Base-by-base conservation (phyloP, 2,329 filamentous ascomycete genomes). In the Aspergillus neotritici region DNA sequence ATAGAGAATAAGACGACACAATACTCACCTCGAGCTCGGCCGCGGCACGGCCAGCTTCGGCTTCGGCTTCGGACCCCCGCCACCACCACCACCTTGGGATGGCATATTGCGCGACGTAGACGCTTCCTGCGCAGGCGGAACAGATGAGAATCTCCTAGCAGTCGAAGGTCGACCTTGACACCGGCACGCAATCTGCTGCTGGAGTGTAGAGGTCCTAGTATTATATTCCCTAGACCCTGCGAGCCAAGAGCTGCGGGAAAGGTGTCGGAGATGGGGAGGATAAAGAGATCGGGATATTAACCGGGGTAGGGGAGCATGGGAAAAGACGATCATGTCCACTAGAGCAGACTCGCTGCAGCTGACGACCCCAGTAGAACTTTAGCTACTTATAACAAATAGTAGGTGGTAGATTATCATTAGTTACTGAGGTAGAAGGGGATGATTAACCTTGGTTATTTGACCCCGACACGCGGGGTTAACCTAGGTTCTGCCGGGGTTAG, bases 1-100 rank as follows among this genome's bases (percentile, higher is more conserved):
- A 6, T 33, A 11, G 25, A 25, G 6, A n/a, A n/a, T 21, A 21
- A 29, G 8, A 29, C 11, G 25, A 17, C 32, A 46, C 34, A n/a
- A n/a, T n/a, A 39, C 60, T 43, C 63, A 79, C 79, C 78, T 82
- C 10, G 83, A 78, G 62, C 82, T 87, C 2, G 84, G 83, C 40
- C 78, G 71, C 3, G 83, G 79, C 14, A 73, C 49, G 2, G 70
- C 55, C 4, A 68, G 65, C 15, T 55, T 50, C 48, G 71, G 71
- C 37, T 67, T 69, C 17, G 57, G 50, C 15, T 46, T 50, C 1
- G 48, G 32, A 9, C 31, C 31, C 33, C 55, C 21, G 21, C 2
- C n/a, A n/a, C n/a, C n/a, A 25, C 21, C 7, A 3, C 6, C 6
- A 25, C 7, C 59, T 41, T 45, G 13, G 4, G 37, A 40, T 17